Evolutionary conservation across 345 rosid species (phyloP).

Genomic region (Theobroma cacao): DNA sequence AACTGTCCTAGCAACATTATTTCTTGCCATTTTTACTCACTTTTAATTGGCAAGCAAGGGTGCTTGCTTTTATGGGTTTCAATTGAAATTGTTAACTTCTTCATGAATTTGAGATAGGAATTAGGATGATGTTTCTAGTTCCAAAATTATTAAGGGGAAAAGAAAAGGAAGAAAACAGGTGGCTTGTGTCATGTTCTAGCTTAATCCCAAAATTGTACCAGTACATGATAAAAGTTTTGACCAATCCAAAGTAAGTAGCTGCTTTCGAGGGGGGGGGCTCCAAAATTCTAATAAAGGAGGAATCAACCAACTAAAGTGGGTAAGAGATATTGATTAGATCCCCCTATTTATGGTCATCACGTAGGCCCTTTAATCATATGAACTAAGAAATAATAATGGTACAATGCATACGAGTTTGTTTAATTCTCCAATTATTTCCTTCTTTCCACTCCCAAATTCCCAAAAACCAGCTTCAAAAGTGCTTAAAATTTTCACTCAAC

Average conservation of each 20-base stretch:
- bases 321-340: neutral
- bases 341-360: neutral
- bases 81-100: neutral
- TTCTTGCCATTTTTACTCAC: neutral
- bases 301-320: neutral
- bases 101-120: neutral
- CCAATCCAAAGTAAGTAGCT: neutral
- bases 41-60: neutral
- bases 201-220: neutral
- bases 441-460: neutral
- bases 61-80: neutral
- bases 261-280: neutral
- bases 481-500: neutral
- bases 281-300: neutral
- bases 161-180: neutral
- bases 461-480: neutral
- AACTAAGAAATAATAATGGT: neutral
- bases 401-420: neutral
- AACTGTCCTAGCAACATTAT: neutral
- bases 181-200: neutral
- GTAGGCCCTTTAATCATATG: neutral
- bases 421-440: neutral
- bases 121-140: neutral
- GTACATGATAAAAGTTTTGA: conserved; percentile 1
- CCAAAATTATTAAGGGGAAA: no score